Evolutionary conservation across 2,329 filamentous ascomycete species (phyloP).

Genomic region (Phialophora macrospora): DNA sequence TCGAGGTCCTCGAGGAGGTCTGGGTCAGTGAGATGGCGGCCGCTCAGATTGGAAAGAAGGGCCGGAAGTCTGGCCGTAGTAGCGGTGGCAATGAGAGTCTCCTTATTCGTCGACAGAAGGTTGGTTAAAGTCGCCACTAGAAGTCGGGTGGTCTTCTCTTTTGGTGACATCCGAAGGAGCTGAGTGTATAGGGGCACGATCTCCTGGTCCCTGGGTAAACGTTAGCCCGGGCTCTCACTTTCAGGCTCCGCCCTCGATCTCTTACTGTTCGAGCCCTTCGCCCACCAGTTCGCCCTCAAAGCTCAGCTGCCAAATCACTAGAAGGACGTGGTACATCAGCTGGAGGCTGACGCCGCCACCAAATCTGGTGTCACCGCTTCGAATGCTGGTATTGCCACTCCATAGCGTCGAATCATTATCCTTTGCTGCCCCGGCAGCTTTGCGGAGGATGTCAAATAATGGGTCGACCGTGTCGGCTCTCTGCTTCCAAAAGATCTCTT

Average conservation of each 20-base stretch:
- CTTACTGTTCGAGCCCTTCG: conserved; percentile 81
- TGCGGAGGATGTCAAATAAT: conserved; percentile 76
- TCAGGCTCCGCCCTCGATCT: neutral
- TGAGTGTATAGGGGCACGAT: conserved; percentile 91
- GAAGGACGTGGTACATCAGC: conserved; percentile 87
- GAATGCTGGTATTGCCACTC: conserved; percentile 59
- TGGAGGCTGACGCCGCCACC: conserved; percentile 85
- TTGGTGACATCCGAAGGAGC: conserved; percentile 87
- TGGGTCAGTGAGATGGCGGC: conserved; percentile 56
- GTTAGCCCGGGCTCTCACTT: conserved; percentile 31
- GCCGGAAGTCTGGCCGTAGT: conserved; percentile 80
- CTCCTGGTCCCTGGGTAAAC: conserved; percentile 76
- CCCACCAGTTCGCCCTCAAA: conserved; percentile 77
- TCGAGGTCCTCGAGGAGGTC: conserved; percentile 57
- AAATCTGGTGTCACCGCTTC: conserved; percentile 67
- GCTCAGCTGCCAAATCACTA: conserved; percentile 95
- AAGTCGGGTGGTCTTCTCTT: conserved; percentile 95
- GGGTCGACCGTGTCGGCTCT: conserved; percentile 82
- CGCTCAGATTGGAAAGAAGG: conserved; percentile 62
- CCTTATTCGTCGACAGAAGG: conserved; percentile 75
- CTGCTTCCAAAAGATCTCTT: conserved; percentile 89
- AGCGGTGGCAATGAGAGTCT: conserved; percentile 74
- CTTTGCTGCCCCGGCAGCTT: conserved; percentile 73
- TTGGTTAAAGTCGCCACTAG: conserved; percentile 88
- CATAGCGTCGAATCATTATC: conserved; percentile 67